These are phyloP conservation scores for Penicillium sp. DNA, from an alignment of 2,329 filamentous ascomycete genomes.

Conservation along the genomic window DNA sequence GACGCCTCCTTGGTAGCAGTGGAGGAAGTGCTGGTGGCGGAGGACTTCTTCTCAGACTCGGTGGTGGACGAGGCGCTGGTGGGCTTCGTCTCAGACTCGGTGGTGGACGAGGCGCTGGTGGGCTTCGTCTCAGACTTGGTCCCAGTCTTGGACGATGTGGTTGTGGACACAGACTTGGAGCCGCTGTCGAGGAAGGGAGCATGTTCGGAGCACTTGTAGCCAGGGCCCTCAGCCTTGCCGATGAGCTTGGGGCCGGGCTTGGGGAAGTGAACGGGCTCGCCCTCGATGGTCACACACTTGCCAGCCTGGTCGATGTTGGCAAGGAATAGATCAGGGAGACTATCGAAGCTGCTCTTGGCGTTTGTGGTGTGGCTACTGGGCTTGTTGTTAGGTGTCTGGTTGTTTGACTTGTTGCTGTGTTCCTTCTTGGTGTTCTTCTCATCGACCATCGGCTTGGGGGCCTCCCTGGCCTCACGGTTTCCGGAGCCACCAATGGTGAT, in stretches of 20 bases:
- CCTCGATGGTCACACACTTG: conserved; percentile 57
- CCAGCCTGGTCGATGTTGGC: conserved; percentile 61
- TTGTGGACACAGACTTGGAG: conserved; percentile 3
- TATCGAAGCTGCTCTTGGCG: conserved; percentile 43
- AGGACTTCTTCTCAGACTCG: background rate
- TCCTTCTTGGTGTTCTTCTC: background rate
- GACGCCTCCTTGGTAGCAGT: conserved; percentile 7
- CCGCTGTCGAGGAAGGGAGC: conserved; percentile 30
- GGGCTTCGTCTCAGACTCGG: conserved; percentile 11
- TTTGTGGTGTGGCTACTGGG: conserved; percentile 11
- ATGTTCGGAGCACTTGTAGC: conserved; percentile 33
- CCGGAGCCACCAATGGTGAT: conserved; percentile 55
- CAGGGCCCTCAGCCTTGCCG: conserved; percentile 33
- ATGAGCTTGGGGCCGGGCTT: conserved; percentile 58
- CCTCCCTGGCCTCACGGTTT: background rate
- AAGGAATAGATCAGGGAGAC: conserved; percentile 66
- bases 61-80: background rate
- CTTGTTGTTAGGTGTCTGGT: conserved; percentile 1
- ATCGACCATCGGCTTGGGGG: conserved; percentile 1
- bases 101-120: background rate
- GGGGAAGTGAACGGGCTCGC: conserved; percentile 62
- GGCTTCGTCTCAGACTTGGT: background rate
- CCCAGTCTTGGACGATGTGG: background rate
- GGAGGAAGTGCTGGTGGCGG: background rate
- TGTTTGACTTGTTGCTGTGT: background rate